Conservation (phyloP, 2,329 filamentous ascomycete genomes). For the Drechslerella coelobrocha region DNA sequence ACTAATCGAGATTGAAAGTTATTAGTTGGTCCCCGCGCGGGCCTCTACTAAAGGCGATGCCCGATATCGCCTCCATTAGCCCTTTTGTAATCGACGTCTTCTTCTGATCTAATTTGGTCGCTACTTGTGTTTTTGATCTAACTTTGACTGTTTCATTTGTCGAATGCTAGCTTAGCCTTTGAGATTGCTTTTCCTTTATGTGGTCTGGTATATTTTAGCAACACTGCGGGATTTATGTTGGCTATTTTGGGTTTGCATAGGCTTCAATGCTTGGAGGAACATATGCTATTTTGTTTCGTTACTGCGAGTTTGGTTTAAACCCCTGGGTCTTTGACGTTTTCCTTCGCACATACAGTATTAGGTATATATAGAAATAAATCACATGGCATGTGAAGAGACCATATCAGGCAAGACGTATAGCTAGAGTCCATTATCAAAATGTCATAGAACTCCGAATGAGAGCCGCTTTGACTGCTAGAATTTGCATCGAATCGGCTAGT, state of each 20-base stretch:
- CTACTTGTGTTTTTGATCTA: not conserved
- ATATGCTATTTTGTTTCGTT: not conserved
- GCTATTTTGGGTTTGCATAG: conserved; percentile 2
- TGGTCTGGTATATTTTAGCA: not conserved
- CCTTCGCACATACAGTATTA: too few relatives aligned
- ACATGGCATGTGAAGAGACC: too few relatives aligned
- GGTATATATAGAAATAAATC: too few relatives aligned
- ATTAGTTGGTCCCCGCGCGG: not conserved
- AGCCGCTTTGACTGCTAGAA: too few relatives aligned
- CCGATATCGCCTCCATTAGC: not conserved
- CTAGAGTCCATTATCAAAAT: too few relatives aligned
- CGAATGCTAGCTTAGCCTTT: conserved; percentile 1
- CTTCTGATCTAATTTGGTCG: not conserved
- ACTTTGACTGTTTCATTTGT: not conserved
- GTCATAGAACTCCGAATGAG: too few relatives aligned
- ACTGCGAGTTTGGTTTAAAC: too few relatives aligned
- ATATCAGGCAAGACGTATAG: too few relatives aligned
- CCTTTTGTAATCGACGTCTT: not conserved
- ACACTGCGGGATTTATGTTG: not conserved
- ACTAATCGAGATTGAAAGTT: not conserved
- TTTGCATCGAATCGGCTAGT: too few relatives aligned
- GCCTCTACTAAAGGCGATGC: not conserved
- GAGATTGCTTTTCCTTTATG: not conserved
- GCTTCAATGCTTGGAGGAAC: not conserved
- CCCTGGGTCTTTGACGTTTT: too few relatives aligned